A percentile compares a stretch with the other conserved stretches of the same genome.
Conservation (phyloP, 768 basidiomycete genomes). For the Calocybe indica region DNA sequence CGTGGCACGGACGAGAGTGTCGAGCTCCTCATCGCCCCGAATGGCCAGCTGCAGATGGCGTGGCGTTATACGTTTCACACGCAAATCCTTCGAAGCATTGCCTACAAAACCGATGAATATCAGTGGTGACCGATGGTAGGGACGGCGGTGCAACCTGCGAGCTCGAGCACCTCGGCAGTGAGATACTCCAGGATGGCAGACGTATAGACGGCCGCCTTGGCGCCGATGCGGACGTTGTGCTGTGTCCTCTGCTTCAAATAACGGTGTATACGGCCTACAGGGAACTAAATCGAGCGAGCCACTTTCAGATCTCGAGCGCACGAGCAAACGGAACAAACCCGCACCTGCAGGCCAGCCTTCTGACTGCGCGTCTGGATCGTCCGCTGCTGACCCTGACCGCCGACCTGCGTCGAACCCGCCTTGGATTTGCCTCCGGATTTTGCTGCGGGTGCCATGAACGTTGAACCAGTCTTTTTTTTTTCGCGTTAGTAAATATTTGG, state of each 20-base stretch:
- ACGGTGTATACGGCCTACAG: constrained; percentile 96
- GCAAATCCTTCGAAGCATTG: constrained; percentile 96
- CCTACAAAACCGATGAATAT: constrained; percentile 36
- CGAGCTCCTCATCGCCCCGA: constrained; percentile 96
- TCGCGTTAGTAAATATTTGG: background rate
- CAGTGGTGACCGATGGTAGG: background rate
- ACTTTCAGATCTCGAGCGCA: background rate
- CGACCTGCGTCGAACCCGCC: constrained; percentile 30
- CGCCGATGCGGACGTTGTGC: constrained; percentile 92
- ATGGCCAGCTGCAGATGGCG: constrained; percentile 95
- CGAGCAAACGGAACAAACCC: constrained; percentile 6
- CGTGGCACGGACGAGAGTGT: constrained; percentile 88
- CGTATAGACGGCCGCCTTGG: constrained; percentile 98
- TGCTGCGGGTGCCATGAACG: constrained; percentile 39
- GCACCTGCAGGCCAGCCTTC: constrained; percentile 84
- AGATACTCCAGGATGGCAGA: constrained; percentile 94
- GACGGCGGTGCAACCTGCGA: constrained; percentile 64
- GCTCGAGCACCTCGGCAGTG: constrained; percentile 92
- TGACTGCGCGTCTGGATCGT: constrained; percentile 67
- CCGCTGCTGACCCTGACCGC: constrained; percentile 25
- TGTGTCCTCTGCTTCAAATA: constrained; percentile 90
- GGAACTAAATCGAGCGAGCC: constrained; percentile 55
- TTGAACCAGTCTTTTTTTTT: background rate
- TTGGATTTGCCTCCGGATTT: constrained; percentile 63
- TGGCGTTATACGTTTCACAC: constrained; percentile 94